Base-by-base conservation (phyloP, 768 basidiomycete species). In the Lepiota brunneoincarnata region DNA sequence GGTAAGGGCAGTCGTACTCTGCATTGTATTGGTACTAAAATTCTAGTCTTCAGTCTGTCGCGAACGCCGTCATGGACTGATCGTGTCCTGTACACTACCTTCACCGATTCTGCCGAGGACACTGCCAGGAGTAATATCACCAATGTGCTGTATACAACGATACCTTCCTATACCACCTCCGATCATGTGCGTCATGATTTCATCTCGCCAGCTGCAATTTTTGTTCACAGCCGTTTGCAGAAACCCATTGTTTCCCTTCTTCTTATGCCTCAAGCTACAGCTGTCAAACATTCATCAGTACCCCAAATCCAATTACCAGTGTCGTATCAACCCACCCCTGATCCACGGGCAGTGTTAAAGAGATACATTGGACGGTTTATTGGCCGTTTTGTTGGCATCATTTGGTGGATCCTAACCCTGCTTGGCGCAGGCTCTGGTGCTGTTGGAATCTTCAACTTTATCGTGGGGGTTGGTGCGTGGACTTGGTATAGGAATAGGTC, bases 31-130 rank as follows among this genome's bases (percentile, higher is more conserved):
- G 20, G 42, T 36, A 26, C 41, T 49, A 39, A 23, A 15, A 39
- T 38, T 60, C 53, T 35, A 39, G n/a, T 45, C 17, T 59, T 20
- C 44, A 90, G 89, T 63, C 65, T 69, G 10, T 87, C 82, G 63
- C 85, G 96, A 9, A 78, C 75, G 1, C 95, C 96, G 0, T 84
- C 93, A 18, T 98, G 93, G 90, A 97, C 94, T 24, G 96, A 98
- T 69, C 80, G 96, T 41, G 81, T 98, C 40, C 73, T 98, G 63
- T 97, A 93, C 63, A 78, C 90, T 11, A 91, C 90, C 4, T 75
- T 84, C 64, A 78, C 78, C 18, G 90, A 91, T 66, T 79, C 78
- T 2, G 80, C 81, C 1, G 74, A 78, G 53, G 67, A 67, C 6
- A 74, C 75, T 6, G 72, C 79, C 9, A 62, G 72, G 35, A 83